Conservation (phyloP, 768 basidiomycete species). For the Mycena olivaceomarginata region DNA sequence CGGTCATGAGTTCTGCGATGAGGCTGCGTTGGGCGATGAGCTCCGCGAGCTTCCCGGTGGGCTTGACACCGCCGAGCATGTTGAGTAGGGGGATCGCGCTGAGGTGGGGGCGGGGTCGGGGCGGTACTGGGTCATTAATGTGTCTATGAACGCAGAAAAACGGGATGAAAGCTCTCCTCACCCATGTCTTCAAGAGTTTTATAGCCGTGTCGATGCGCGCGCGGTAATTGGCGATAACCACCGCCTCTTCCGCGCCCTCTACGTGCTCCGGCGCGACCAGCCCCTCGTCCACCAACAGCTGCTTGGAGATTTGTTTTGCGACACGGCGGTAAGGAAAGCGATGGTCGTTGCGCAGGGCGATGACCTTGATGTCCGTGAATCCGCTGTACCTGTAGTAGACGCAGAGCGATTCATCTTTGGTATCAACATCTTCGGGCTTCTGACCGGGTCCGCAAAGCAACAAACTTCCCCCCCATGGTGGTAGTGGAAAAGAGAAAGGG, state of each 20-base stretch:
- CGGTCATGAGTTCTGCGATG: not conserved
- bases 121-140: not conserved
- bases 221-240: slow-evolving; percentile 39
- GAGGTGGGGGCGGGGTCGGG: not conserved
- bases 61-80: not conserved
- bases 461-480: slow-evolving; percentile 19
- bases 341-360: slow-evolving; percentile 29
- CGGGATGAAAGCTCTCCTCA: not conserved
- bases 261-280: slow-evolving; percentile 7
- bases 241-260: slow-evolving; percentile 1
- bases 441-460: slow-evolving; percentile 24
- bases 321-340: slow-evolving; percentile 30
- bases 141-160: not conserved
- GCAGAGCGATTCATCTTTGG: not conserved
- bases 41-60: not conserved
- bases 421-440: not conserved
- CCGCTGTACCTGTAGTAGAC: slow-evolving; percentile 18
- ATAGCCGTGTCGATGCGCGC: slow-evolving; percentile 26
- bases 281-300: slow-evolving; percentile 25
- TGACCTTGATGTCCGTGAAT: slow-evolving; percentile 26
- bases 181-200: slow-evolving; percentile 26
- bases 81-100: not conserved
- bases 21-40: not conserved
- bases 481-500: slow-evolving; percentile 11
- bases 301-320: slow-evolving; percentile 29